Conservation (phyloP, 1,284 basidiomycete species). For the Ganoderma leucocontextum region DNA sequence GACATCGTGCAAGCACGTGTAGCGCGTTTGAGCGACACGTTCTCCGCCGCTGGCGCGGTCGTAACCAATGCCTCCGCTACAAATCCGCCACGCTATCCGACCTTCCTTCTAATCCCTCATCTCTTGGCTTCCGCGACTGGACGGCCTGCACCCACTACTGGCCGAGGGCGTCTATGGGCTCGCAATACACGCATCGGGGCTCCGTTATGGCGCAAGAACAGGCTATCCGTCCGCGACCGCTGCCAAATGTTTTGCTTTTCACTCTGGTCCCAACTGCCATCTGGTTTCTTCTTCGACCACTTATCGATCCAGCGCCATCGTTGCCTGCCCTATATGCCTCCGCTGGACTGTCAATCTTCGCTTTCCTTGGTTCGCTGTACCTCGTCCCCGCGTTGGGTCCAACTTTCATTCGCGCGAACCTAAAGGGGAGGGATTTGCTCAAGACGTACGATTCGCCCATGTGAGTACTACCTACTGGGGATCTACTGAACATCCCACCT, state of each 20-base stretch:
- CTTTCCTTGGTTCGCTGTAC: slow-evolving; percentile 76
- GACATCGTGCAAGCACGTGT: neutral
- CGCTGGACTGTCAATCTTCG: slow-evolving; percentile 83
- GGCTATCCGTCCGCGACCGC: slow-evolving; percentile 54
- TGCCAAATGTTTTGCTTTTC: slow-evolving; percentile 61
- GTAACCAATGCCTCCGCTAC: slow-evolving; percentile 2
- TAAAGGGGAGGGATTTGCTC: slow-evolving; percentile 84
- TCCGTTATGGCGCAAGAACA: slow-evolving; percentile 29
- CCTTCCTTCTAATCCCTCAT: neutral
- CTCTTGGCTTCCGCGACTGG: neutral
- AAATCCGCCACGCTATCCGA: neutral
- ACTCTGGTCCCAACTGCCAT: slow-evolving; percentile 67
- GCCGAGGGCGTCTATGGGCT: neutral
- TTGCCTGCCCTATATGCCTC: slow-evolving; percentile 78
- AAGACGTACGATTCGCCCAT: slow-evolving; percentile 79
- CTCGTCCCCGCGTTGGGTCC: slow-evolving; percentile 80
- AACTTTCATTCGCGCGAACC: slow-evolving; percentile 77
- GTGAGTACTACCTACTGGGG: slow-evolving; percentile 53
- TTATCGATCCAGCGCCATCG: slow-evolving; percentile 70
- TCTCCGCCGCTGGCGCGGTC: slow-evolving; percentile 6
- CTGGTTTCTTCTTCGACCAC: slow-evolving; percentile 75
- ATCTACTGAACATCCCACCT: slow-evolving; percentile 1
- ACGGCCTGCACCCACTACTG: neutral
- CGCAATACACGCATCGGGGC: neutral
- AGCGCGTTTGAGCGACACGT: slow-evolving; percentile 8